phyloP scores from a whole-genome alignment of 305 asterid species.

The Euphrasia arctica region DNA sequence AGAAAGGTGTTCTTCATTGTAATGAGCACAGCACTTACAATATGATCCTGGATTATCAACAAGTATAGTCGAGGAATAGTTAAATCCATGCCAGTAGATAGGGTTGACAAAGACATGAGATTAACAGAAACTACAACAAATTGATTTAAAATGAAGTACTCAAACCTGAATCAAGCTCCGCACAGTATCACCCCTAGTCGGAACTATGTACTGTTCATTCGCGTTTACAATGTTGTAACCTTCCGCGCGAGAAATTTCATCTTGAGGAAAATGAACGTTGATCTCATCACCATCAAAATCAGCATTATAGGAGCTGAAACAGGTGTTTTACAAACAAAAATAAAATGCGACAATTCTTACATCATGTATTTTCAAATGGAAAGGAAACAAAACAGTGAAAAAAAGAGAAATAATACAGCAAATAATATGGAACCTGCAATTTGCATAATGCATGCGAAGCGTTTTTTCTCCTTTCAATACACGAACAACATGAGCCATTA shows the following conservation, averaged over 20 bases:
- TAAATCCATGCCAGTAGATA: slow-evolving; percentile 4
- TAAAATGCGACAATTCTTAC: slow-evolving; percentile 27
- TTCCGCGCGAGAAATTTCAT: slow-evolving; percentile 99
- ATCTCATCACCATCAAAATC: slow-evolving; percentile 99
- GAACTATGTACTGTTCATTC: slow-evolving; percentile 73
- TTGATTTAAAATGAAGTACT: slow-evolving; percentile 23
- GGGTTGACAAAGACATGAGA: not conserved
- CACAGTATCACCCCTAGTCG: slow-evolving; percentile 96
- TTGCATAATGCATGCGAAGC: slow-evolving; percentile 98
- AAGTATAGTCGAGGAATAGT: slow-evolving; percentile 17
- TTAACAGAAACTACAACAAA: slow-evolving; percentile 9
- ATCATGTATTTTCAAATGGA: slow-evolving; percentile 22
- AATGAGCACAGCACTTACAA: slow-evolving; percentile 82
- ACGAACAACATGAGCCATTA: slow-evolving; percentile 98
- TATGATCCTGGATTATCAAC: slow-evolving; percentile 70
- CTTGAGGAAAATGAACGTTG: slow-evolving; percentile 99
- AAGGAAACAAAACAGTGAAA: slow-evolving; percentile 5
- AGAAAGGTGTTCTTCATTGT: slow-evolving; percentile 88
- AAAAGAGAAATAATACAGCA: not conserved
- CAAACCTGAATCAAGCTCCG: slow-evolving; percentile 98
- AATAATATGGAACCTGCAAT: slow-evolving; percentile 76
- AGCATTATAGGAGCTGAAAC: slow-evolving; percentile 84
- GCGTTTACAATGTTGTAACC: slow-evolving; percentile 55
- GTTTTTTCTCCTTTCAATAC: slow-evolving; percentile 96
- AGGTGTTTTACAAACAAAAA: slow-evolving; percentile 11